Percentiles rank a stretch among this genome's conserved stretches.
phyloP scores from a whole-genome alignment of 768 basidiomycete species.

The Lactarius indigo region DNA sequence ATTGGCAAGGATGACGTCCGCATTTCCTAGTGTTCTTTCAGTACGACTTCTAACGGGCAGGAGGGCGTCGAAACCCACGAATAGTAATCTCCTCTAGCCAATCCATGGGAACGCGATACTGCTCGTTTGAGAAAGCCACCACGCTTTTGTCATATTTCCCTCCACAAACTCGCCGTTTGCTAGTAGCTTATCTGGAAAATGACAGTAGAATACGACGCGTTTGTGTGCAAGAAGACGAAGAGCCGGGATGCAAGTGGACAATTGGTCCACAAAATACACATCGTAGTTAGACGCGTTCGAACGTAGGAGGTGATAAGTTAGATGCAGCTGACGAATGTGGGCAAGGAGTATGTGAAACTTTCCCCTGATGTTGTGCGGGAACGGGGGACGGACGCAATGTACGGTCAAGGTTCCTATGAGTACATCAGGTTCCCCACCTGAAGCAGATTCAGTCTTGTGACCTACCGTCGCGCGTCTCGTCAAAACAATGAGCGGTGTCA shows the following conservation, averaged over 20 bases:
- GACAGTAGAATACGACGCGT: slow-evolving; percentile 96
- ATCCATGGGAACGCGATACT: slow-evolving; percentile 89
- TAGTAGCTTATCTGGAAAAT: slow-evolving; percentile 94
- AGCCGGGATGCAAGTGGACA: slow-evolving; percentile 87
- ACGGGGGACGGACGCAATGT: slow-evolving; percentile 63
- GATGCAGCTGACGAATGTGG: slow-evolving; percentile 82
- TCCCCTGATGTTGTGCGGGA: slow-evolving; percentile 76
- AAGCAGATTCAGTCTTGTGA: neutral
- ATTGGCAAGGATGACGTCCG: slow-evolving; percentile 89
- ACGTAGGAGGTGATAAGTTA: slow-evolving; percentile 61
- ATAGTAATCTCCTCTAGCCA: slow-evolving; percentile 88
- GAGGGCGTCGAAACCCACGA: slow-evolving; percentile 43
- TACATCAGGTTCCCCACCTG: neutral
- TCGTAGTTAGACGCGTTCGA: slow-evolving; percentile 56
- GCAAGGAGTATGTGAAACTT: slow-evolving; percentile 88
- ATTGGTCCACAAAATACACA: slow-evolving; percentile 92
- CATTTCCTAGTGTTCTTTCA: slow-evolving; percentile 55
- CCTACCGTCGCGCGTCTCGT: slow-evolving; percentile 88
- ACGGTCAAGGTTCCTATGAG: slow-evolving; percentile 73
- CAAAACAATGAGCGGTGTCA: slow-evolving; percentile 83
- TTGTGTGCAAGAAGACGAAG: slow-evolving; percentile 61
- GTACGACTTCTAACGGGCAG: neutral
- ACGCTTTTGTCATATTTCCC: slow-evolving; percentile 41
- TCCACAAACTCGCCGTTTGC: slow-evolving; percentile 65
- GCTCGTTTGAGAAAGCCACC: slow-evolving; percentile 58